Evolutionary conservation across 192 early-diverging fungal genomes (phyloP), one percentile per base, ranked within the genome.

Genomic region (Kappamyces sp.): DNA sequence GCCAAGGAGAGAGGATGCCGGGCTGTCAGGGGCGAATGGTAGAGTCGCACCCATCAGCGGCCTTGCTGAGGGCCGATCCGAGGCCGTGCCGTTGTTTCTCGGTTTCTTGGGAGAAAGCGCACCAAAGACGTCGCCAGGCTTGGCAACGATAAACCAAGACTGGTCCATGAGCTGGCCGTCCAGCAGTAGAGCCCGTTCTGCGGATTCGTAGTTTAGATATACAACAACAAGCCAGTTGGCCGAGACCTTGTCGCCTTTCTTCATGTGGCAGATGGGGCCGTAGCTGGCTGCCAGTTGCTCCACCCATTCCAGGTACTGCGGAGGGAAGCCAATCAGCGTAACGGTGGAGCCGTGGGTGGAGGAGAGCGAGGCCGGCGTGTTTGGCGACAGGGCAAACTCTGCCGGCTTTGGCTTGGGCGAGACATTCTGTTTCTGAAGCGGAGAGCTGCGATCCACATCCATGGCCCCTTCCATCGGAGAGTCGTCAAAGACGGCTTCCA

Each of bases 271-370:
- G 41, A 53, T 40, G 5, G 51, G 51, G 1, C 51, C 51, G n/a
- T 40, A 2, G n/a, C 41, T 40, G 38, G 23, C 41, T 40, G 41
- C 38, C 51, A 53, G 38, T 2, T 53, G 38, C 13, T 53, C 41
- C 12, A 53, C 41, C n/a, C 38, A 53, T 32, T 53, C 51, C 38
- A 40, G 51, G 38, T 40, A 40, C 12, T 53, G 51, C 2, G 51
- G 51, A 40, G 51, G 51, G 15, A 53, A 40, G 38, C 51, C 51
- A 53, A 53, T 53, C 3, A 53, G 38, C 13, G 51, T 53, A 4
- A 53, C 41, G 13, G 51, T 53, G 41, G 51, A 13, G 12, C 51
- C 51, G 15, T 53, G 38, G n/a, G 41, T 40, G n/a, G 51, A 53
- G 38, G 41, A 40, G 23, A 40, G 51, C 10, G 51, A 53, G 7